These are phyloP conservation scores for Diaporthe sp. DNA, from an alignment of 2,329 filamentous ascomycete species.

Conservation along the genomic window DNA sequence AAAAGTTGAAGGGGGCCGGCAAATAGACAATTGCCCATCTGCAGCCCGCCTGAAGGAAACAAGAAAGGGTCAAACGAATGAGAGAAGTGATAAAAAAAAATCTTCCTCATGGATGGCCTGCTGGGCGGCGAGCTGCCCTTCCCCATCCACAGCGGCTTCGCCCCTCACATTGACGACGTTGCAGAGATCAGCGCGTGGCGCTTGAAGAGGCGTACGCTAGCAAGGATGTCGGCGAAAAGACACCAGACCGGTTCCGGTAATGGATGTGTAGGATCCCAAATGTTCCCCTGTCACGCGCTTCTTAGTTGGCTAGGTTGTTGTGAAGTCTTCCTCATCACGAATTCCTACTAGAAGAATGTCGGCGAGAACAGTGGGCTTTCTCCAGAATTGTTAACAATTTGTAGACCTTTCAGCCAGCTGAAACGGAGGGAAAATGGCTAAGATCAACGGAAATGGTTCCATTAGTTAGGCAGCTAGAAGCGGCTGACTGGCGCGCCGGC, in stretches of 20 bases:
- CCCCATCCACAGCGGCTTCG: no score
- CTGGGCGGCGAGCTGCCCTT: no score
- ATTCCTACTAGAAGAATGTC: background rate
- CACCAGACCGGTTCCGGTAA: background rate
- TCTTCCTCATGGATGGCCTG: no score
- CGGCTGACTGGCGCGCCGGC: background rate
- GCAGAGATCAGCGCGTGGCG: no score
- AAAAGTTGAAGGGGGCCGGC: background rate
- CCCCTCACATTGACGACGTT: no score
- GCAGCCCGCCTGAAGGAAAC: background rate
- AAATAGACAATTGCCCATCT: background rate
- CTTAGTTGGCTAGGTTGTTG: background rate
- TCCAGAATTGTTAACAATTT: background rate
- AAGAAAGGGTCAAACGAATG: background rate
- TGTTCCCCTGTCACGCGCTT: background rate
- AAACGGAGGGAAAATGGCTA: background rate
- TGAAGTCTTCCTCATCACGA: background rate
- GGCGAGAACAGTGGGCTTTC: background rate
- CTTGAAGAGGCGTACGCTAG: no score
- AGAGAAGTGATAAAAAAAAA: background rate
- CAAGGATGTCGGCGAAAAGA: no score
- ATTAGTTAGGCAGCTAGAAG: background rate
- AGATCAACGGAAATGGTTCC: background rate
- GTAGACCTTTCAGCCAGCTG: background rate
- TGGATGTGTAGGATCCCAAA: background rate